phyloP scores from a whole-genome alignment of 371 early-diverging fungal genomes.

The Mortierella sp. region DNA sequence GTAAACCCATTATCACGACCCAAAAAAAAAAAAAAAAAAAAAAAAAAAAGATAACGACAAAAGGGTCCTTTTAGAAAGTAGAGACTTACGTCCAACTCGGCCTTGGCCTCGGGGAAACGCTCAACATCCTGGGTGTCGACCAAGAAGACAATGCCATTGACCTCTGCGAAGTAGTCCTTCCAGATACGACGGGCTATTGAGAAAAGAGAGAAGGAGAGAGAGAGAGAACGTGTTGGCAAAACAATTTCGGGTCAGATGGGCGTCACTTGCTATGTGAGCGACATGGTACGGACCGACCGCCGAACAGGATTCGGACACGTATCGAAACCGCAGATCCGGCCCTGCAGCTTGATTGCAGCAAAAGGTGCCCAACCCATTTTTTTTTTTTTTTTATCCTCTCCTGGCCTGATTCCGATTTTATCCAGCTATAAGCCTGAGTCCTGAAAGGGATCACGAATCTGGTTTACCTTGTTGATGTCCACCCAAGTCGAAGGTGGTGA shows the following conservation, averaged over 20 bases:
- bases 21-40: slow-evolving; percentile 4
- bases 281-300: too few species aligned
- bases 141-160: slow-evolving; percentile 95
- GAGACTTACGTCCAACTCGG: slow-evolving; percentile 89
- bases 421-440: too few species aligned
- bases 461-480: slow-evolving; percentile 90
- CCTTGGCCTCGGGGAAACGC: slow-evolving; percentile 91
- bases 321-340: too few species aligned
- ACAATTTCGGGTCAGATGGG: background rate
- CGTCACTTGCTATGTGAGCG: too few species aligned
- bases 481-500: slow-evolving; percentile 98
- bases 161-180: slow-evolving; percentile 99
- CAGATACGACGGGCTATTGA: slow-evolving; percentile 92
- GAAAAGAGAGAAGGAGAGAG: background rate
- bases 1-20: background rate
- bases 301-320: too few species aligned
- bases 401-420: too few species aligned
- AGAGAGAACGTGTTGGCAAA: background rate
- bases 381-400: too few species aligned
- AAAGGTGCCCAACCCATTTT: too few species aligned
- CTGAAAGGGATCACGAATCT: background rate
- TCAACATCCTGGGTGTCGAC: slow-evolving; percentile 92
- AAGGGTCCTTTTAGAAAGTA: background rate
- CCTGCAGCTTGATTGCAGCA: too few species aligned
- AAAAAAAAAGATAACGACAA: slow-evolving; percentile 10